phyloP scores from a whole-genome alignment of 1,284 basidiomycete species.

The Trametes hirsuta region DNA sequence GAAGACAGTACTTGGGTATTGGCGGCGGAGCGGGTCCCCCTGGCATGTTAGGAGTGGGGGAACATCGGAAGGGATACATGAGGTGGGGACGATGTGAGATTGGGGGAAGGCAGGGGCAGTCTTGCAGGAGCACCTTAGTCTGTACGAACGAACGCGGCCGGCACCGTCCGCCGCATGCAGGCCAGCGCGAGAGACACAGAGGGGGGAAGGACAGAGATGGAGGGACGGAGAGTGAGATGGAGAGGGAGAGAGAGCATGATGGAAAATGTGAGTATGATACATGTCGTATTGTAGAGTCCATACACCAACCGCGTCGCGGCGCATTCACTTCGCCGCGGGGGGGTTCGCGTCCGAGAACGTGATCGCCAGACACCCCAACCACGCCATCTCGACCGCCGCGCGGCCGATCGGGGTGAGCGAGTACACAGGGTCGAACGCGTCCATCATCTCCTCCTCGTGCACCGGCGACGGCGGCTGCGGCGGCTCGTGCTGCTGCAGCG shows the following conservation, averaged over 20 bases:
- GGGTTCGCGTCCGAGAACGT: slow-evolving; percentile 50
- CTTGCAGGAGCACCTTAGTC: slow-evolving; percentile 1
- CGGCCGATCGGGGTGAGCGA: slow-evolving; percentile 71
- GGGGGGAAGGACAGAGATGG: no score
- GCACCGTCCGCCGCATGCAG: neutral
- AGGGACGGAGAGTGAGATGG: no score
- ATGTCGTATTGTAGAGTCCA: slow-evolving; percentile 7
- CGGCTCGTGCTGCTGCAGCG: slow-evolving; percentile 30
- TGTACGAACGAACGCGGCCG: slow-evolving; percentile 5
- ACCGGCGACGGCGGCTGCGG: slow-evolving; percentile 26
- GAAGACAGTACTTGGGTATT: no score
- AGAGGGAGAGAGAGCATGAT: no score
- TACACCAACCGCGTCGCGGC: neutral
- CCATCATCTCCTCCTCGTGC: slow-evolving; percentile 43
- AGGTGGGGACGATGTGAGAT: neutral
- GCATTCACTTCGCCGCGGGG: slow-evolving; percentile 19
- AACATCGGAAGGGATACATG: neutral
- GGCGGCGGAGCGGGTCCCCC: no score
- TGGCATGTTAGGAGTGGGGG: no score
- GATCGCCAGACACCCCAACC: slow-evolving; percentile 77
- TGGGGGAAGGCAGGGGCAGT: neutral
- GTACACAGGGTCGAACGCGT: slow-evolving; percentile 42
- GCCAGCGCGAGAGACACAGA: neutral
- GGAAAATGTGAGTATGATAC: slow-evolving; percentile 19
- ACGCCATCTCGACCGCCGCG: slow-evolving; percentile 81